A percentile compares a stretch with the other conserved stretches of the same genome.
Conservation (phyloP, 2,329 filamentous ascomycete genomes). For the Blumeriella jaapii region DNA sequence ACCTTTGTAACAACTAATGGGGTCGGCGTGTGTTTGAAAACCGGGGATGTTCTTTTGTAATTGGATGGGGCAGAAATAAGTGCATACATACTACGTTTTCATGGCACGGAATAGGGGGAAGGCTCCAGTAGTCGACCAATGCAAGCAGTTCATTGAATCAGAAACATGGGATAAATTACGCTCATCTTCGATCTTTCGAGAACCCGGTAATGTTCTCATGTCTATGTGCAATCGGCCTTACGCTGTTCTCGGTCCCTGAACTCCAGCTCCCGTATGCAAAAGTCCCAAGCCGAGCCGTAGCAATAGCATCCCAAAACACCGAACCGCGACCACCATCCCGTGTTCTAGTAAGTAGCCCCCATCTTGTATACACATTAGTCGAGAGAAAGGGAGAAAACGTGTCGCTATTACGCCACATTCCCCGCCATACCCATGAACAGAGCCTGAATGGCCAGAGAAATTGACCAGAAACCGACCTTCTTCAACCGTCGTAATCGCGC, state of each 20-base stretch:
- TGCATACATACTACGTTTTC: no score
- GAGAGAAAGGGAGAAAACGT: conserved; percentile 13
- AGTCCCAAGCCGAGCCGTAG: conserved; percentile 3
- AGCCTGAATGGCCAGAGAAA: conserved; percentile 84
- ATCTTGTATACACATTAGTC: conserved; percentile 18
- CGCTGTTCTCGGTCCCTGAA: conserved; percentile 1
- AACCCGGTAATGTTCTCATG: no score
- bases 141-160: no score
- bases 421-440: conserved; percentile 92
- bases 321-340: not conserved
- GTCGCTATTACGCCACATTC: conserved; percentile 44
- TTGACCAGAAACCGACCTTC: conserved; percentile 93
- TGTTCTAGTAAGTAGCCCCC: conserved; percentile 1
- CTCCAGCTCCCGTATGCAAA: conserved; percentile 4
- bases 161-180: no score
- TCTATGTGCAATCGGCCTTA: no score
- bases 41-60: not conserved
- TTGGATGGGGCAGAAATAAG: not conserved
- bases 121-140: no score
- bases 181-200: no score
- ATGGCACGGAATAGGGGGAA: no score
- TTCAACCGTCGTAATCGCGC: conserved; percentile 77
- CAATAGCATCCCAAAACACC: conserved; percentile 5
- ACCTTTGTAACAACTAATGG: conserved; percentile 10
- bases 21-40: conserved; percentile 1